Conservation (phyloP, 345 rosid species). For the Microcos paniculata region DNA sequence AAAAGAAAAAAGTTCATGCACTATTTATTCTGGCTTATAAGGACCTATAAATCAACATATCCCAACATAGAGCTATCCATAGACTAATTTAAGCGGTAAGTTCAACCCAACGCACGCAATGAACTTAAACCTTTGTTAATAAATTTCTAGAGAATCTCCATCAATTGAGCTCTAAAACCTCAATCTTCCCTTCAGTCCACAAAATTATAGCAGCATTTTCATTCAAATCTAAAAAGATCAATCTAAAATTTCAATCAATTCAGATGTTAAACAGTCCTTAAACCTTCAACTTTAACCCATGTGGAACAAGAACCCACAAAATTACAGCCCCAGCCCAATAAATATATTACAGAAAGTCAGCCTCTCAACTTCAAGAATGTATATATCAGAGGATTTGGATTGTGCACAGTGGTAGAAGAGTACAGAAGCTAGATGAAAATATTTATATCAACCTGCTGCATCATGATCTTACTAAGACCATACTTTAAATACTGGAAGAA, state of each 20-base stretch:
- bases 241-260: not conserved
- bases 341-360: not conserved
- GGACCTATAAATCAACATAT: not conserved
- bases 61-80: not conserved
- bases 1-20: not conserved
- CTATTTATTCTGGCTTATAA: not conserved
- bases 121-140: not conserved
- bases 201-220: not conserved
- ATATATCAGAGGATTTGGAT: not conserved
- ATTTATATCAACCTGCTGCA: not conserved
- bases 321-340: not conserved
- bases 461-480: not conserved
- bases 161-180: not conserved
- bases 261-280: not conserved
- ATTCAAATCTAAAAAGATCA: conserved; percentile 7
- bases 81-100: not conserved
- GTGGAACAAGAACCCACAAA: not conserved
- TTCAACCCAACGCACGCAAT: not conserved
- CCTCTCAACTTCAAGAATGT: not conserved
- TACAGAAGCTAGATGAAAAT: not conserved
- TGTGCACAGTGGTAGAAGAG: not conserved
- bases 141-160: not conserved
- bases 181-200: not conserved
- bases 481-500: not conserved
- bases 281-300: not conserved